Percentiles rank a stretch among this genome's conserved stretches.
phyloP scores from a whole-genome alignment of 495 filamentous ascomycete genomes.

The Bombardia bombarda region DNA sequence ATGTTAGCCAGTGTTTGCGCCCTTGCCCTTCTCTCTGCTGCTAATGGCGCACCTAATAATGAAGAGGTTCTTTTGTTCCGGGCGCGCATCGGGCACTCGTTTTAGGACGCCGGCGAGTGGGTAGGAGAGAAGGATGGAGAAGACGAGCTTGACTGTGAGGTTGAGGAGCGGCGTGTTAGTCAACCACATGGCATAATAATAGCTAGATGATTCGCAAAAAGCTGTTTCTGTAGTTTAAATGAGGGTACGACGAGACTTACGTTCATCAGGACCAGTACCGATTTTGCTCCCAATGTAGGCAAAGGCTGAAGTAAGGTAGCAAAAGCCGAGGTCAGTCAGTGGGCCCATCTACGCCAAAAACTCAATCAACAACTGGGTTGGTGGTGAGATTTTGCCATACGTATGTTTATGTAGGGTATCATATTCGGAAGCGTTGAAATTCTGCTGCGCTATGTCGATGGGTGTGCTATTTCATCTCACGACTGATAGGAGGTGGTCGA shows the following conservation, averaged over 20 bases:
- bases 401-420: slow-evolving; percentile 78
- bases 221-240: too few relatives aligned
- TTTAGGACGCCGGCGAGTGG: slow-evolving; percentile 85
- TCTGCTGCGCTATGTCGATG: neutral
- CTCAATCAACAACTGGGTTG: neutral
- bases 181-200: neutral
- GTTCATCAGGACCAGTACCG: slow-evolving; percentile 79
- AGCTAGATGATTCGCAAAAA: too few relatives aligned
- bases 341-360: too few relatives aligned
- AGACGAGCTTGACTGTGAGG: slow-evolving; percentile 78
- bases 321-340: slow-evolving; percentile 1
- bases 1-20: slow-evolving; percentile 14
- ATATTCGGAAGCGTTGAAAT: slow-evolving; percentile 35
- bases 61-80: slow-evolving; percentile 85
- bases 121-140: slow-evolving; percentile 87
- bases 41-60: slow-evolving; percentile 53
- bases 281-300: slow-evolving; percentile 52
- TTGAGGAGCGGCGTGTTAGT: slow-evolving; percentile 5
- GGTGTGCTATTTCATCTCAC: neutral
- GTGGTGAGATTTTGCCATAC: slow-evolving; percentile 39
- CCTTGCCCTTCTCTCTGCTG: neutral
- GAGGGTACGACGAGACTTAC: slow-evolving; percentile 37
- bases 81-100: slow-evolving; percentile 76
- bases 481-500: neutral
- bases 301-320: slow-evolving; percentile 54